Percentiles rank a stretch among this genome's conserved stretches.
Conservation (phyloP, 352 stramenopile species). For the Ophiocytium majus region DNA sequence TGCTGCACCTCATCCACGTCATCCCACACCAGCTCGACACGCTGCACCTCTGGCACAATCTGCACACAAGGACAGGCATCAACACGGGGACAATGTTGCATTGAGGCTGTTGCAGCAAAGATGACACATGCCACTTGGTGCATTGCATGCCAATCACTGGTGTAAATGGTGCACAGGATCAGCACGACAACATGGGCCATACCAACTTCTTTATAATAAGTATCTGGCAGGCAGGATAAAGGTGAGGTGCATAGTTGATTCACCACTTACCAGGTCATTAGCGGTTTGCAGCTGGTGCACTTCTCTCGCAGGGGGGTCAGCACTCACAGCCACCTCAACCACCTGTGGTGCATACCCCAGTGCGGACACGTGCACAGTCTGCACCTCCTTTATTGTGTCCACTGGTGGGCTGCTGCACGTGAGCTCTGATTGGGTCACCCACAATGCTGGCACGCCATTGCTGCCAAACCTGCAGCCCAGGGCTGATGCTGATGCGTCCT, state of each 20-base stretch:
- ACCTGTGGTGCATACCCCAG: slow-evolving; percentile 64
- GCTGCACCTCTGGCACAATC: slow-evolving; percentile 65
- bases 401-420: slow-evolving; percentile 69
- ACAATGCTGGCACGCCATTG: slow-evolving; percentile 65
- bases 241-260: no score
- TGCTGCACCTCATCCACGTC: slow-evolving; percentile 59
- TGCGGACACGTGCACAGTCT: slow-evolving; percentile 60
- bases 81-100: not conserved
- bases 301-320: slow-evolving; percentile 60
- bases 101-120: no score
- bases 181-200: no score
- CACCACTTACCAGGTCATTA: not conserved
- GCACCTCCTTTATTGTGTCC: slow-evolving; percentile 69
- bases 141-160: no score
- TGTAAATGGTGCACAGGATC: no score
- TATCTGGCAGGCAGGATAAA: no score
- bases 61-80: not conserved
- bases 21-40: slow-evolving; percentile 60
- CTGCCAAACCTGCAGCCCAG: slow-evolving; percentile 58
- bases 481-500: slow-evolving; percentile 43
- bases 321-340: slow-evolving; percentile 69
- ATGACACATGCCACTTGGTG: no score
- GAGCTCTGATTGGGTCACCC: slow-evolving; percentile 67
- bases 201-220: no score
- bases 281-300: slow-evolving; percentile 51